Evolutionary conservation across 2,329 filamentous ascomycete species (phyloP), one percentile per base, ranked within the genome.

Genomic region (Aspergillus luchuensis): DNA sequence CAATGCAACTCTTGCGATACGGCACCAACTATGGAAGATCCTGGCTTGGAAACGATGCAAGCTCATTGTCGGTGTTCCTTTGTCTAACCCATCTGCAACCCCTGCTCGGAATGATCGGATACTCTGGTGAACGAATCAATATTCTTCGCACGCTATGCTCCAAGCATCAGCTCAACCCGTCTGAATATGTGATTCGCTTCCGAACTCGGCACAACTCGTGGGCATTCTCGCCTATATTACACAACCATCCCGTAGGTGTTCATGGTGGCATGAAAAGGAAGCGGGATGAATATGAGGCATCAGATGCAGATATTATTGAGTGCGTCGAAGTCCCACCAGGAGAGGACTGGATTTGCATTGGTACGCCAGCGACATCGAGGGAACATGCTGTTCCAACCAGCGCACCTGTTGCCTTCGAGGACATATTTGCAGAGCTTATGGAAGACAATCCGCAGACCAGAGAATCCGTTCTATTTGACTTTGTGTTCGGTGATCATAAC

Each of bases 1-100:
- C 58, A 33, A 33, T 51, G 25, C 58, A 59, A 43, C 52, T 59
- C 13, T 47, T 59, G 15, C 33, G 36, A 15, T 59, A 59, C 38
- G 58, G 58, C 13, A 13, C 36, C 7, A 56, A 56, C n/a, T 43
- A 23, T 8, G 58, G 43, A 6, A 51, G 13, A 1, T 10, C 15
- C 13, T 56, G 58, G 45, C 56, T 59, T n/a, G 58, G 52, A 11
- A 59, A 56, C 15, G 8, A 19, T 11, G 23, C 8, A 13, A 15
- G 17, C 25, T 13, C 13, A 36, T 6, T 4, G 8, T 28, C 45
- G 15, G 5, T 15, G 11, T 25, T 48, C 4, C 23, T 48, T 13
- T 11, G 45, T 8, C 11, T 48, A 15, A 15, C 45, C 2, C 28
- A 15, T 5, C 15, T 48, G 4, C 45, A 17, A 19, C 2, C 13